A percentile compares a stretch with the other conserved stretches of the same genome.
phyloP scores from a whole-genome alignment of 2,329 filamentous ascomycete genomes.

The Verticillium dahliae region DNA sequence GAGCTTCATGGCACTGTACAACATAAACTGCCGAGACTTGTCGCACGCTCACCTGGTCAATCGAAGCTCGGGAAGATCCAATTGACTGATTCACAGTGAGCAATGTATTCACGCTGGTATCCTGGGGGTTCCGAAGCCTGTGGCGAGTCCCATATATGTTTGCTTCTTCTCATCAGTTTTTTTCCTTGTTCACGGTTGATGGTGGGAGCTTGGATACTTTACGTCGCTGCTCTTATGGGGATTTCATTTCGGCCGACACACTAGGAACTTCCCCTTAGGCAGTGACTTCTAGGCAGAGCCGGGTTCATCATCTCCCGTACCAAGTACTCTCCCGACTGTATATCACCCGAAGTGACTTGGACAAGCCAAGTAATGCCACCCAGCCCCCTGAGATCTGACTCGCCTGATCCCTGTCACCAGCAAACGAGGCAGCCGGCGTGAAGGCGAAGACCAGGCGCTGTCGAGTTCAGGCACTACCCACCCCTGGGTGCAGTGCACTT shows the following conservation, averaged over 20 bases:
- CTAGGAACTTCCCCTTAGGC: neutral
- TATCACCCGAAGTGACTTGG: slow-evolving; percentile 1
- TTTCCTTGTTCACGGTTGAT: slow-evolving; percentile 8
- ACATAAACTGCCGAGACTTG: neutral
- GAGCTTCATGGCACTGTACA: neutral
- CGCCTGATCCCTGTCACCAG: neutral
- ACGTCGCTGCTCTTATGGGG: slow-evolving; percentile 5
- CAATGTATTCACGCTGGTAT: neutral
- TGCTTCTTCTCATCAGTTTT: neutral
- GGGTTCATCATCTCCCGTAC: neutral
- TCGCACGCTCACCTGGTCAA: neutral
- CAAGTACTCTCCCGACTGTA: slow-evolving; percentile 1
- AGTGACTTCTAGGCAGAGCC: slow-evolving; percentile 1
- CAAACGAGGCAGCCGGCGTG: neutral
- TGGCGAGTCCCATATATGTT: slow-evolving; percentile 8
- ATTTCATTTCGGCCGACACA: neutral
- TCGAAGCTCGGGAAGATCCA: neutral
- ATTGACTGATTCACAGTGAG: neutral
- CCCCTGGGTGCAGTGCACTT: neutral
- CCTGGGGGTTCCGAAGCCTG: neutral
- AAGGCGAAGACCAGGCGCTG: neutral
- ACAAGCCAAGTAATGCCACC: neutral
- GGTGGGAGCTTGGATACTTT: slow-evolving; percentile 6
- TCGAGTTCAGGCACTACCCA: neutral
- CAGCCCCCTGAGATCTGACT: slow-evolving; percentile 3